Evolutionary conservation across 2,329 filamentous ascomycete species (phyloP), one percentile per base, ranked within the genome.

Genomic region (Orbilia quercus): DNA sequence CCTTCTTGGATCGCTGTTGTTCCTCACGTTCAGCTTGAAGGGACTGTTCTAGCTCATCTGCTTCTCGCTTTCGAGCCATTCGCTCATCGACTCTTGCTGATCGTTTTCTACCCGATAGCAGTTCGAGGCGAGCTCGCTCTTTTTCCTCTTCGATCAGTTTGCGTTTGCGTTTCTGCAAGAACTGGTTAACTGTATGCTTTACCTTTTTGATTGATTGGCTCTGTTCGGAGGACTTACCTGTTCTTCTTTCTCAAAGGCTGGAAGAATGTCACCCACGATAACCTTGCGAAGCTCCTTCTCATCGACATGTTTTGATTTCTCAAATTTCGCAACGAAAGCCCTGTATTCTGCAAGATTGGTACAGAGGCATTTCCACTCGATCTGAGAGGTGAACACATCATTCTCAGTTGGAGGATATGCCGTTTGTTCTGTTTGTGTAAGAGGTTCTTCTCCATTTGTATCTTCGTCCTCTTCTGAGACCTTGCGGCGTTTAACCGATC

Each of bases 301-400:
- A 77, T 98, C 94, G 3, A 88, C 84, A 79, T 98, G 91, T 64
- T 89, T 89, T 34, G 88, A 91, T 77, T 90, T 92, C 47, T 86
- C 86, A 38, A 98, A 87, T 0, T 85, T 86, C 4, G 86, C 84
- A 60, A 97, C 80, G 70, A 97, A 90, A 1, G 83, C 81, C 58
- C 86, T 87, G 75, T 96, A 91, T 58, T 99, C 91, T 16, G 88
- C 84, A 18, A 96, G 82, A 0, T 89, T 91, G 60, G 96, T 86
- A 40, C 92, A 95, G 44, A 99, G 79, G 78, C 93, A 97, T 80
- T 97, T 92, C 94, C 95, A 99, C 74, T 86, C 91, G 81, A 89
- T 90, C 5, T 58, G 60, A 7, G 69, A 73, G 22, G 28, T 9
- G 36, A 60, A 73, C 14, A 51, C 40, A 11, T 83, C 81, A n/a